These are phyloP conservation scores for Fonsecaea nubica DNA, from an alignment of 2,329 filamentous ascomycete species.

Conservation along the genomic window DNA sequence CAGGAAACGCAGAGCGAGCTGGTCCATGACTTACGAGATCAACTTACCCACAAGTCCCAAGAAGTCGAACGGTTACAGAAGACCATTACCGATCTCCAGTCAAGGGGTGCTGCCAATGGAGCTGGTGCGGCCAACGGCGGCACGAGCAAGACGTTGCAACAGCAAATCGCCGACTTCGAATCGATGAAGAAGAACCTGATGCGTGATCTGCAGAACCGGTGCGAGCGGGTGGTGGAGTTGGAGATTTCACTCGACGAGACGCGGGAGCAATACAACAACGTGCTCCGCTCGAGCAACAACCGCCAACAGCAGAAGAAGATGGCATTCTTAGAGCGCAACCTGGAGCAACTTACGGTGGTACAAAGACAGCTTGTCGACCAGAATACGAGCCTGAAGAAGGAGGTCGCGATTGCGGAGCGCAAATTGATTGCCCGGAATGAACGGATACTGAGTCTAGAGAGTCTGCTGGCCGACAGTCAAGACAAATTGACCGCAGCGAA, in stretches of 20 bases:
- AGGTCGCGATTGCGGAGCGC: slow-evolving; percentile 96
- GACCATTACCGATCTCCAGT: slow-evolving; percentile 80
- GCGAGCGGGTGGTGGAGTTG: slow-evolving; percentile 95
- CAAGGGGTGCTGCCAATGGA: slow-evolving; percentile 56
- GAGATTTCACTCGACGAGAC: slow-evolving; percentile 98
- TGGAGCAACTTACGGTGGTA: slow-evolving; percentile 96
- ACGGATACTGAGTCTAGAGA: slow-evolving; percentile 92
- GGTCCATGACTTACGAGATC: slow-evolving; percentile 76
- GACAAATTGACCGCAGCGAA: slow-evolving; percentile 98
- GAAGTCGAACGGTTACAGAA: slow-evolving; percentile 83
- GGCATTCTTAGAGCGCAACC: slow-evolving; percentile 97
- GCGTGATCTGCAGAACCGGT: slow-evolving; percentile 97
- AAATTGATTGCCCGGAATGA: slow-evolving; percentile 97
- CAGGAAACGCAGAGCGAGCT: slow-evolving; percentile 75
- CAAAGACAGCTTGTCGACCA: slow-evolving; percentile 98
- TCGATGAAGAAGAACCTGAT: slow-evolving; percentile 99
- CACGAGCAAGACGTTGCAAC: slow-evolving; percentile 90
- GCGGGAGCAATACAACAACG: slow-evolving; percentile 98
- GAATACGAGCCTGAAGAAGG: slow-evolving; percentile 96
- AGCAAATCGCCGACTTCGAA: slow-evolving; percentile 98
- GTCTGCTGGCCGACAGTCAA: slow-evolving; percentile 91
- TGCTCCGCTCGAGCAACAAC: slow-evolving; percentile 94
- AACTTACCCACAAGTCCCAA: slow-evolving; percentile 76
- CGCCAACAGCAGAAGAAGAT: slow-evolving; percentile 99
- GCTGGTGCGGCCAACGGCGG: slow-evolving; percentile 66